Evolutionary conservation across 305 asterid genomes (phyloP).

Genomic region (Rubia balearica): DNA sequence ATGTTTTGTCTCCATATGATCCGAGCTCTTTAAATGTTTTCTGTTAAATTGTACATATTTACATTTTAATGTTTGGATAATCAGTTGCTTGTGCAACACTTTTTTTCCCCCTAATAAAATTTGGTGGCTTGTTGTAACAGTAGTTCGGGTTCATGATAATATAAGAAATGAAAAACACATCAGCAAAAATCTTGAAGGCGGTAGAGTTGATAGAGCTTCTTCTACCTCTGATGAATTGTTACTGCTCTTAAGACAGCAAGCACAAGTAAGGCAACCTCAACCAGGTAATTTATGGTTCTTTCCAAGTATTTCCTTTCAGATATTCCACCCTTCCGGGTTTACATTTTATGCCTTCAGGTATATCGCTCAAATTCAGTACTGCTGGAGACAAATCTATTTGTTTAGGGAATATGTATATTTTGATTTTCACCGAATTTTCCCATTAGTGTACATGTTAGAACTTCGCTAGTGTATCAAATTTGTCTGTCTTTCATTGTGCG

Average conservation of each 20-base stretch:
- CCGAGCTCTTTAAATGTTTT: background rate
- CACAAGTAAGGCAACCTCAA: constrained; percentile 31
- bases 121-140: constrained; percentile 25
- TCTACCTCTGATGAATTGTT: constrained; percentile 54
- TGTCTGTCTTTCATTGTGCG: constrained; percentile 3
- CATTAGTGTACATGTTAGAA: background rate
- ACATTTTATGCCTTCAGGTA: constrained; percentile 11
- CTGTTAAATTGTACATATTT: background rate
- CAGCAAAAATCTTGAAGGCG: constrained; percentile 31
- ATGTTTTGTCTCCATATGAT: background rate
- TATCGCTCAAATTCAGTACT: background rate
- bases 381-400: background rate
- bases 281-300: constrained; percentile 31
- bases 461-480: background rate
- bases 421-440: background rate
- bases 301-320: constrained; percentile 8
- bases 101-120: constrained; percentile 1
- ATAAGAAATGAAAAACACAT: constrained; percentile 30
- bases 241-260: constrained; percentile 64
- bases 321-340: constrained; percentile 1
- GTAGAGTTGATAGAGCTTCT: constrained; percentile 26
- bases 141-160: constrained; percentile 32
- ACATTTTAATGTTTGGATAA: background rate
- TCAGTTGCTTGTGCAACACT: background rate
- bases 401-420: background rate